These are phyloP conservation scores for Parachaetomium inaequale DNA, from an alignment of 495 filamentous ascomycete genomes.

Conservation along the genomic window DNA sequence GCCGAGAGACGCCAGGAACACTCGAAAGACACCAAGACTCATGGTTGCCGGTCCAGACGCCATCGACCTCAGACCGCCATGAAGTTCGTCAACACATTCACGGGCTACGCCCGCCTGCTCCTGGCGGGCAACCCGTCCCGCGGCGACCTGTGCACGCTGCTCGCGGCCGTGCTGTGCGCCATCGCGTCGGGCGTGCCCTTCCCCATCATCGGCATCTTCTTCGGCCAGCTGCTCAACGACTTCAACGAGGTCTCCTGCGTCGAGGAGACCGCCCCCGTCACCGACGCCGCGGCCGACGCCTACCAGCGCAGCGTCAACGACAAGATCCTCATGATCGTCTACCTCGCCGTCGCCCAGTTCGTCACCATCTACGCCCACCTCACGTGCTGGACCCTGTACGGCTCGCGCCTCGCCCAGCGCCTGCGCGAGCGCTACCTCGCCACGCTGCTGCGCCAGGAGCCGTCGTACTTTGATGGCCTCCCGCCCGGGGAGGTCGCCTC, in stretches of 20 bases:
- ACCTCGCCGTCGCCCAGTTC: constrained; percentile 60
- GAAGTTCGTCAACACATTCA: constrained; percentile 18
- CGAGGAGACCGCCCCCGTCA: constrained; percentile 16
- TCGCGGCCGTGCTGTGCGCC: constrained; percentile 49
- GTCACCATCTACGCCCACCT: constrained; percentile 55
- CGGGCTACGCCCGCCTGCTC: constrained; percentile 36
- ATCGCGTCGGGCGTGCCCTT: constrained; percentile 65
- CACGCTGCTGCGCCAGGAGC: constrained; percentile 57
- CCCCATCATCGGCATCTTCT: constrained; percentile 64
- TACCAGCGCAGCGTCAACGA: constrained; percentile 43
- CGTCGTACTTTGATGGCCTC: constrained; percentile 57
- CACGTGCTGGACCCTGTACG: constrained; percentile 58
- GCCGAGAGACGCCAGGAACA: background rate
- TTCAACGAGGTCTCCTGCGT: constrained; percentile 58
- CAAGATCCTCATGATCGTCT: constrained; percentile 60
- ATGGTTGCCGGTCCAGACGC: background rate
- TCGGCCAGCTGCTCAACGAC: constrained; percentile 64
- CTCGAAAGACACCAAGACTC: background rate
- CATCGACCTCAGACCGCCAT: constrained; percentile 2
- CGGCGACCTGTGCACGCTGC: constrained; percentile 49
- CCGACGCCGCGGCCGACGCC: constrained; percentile 22
- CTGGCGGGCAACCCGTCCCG: constrained; percentile 35
- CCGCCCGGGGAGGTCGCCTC: constrained; percentile 60
- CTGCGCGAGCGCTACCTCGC: constrained; percentile 58
- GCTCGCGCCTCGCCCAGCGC: constrained; percentile 59